Conservation (phyloP, 306 rosid genomes). For the Dryas drummondii region DNA sequence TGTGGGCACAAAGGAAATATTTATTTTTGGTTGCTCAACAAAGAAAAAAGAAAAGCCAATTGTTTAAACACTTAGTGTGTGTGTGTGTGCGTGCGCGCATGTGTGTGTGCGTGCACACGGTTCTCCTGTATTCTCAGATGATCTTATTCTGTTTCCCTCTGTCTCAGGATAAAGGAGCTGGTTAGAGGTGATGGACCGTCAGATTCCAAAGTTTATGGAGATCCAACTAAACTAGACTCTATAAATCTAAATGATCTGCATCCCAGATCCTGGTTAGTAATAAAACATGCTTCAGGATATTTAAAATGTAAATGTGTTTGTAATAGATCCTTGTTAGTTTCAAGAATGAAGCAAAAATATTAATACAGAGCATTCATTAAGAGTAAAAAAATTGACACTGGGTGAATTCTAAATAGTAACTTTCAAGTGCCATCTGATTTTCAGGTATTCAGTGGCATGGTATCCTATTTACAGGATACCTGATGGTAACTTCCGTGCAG, state of each 20-base stretch:
- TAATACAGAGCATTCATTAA: constrained; percentile 2
- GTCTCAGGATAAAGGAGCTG: constrained; percentile 67
- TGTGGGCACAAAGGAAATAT: background rate
- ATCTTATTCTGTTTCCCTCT: constrained; percentile 29
- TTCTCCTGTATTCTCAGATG: background rate
- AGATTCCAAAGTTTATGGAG: constrained; percentile 55
- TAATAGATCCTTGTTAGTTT: background rate
- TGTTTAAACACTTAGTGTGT: no score
- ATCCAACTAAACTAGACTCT: constrained; percentile 60
- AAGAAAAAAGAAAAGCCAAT: no score
- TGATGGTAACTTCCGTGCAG: constrained; percentile 68
- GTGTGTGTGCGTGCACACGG: no score
- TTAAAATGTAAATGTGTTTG: background rate
- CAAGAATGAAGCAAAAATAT: constrained; percentile 7
- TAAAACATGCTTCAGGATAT: background rate
- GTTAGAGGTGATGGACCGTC: constrained; percentile 41
- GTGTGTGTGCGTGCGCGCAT: background rate
- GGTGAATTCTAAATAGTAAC: constrained; percentile 26
- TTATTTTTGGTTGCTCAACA: background rate
- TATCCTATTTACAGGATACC: constrained; percentile 95
- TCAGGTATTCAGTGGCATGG: constrained; percentile 96
- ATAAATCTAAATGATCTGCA: constrained; percentile 63
- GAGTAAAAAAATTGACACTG: constrained; percentile 15
- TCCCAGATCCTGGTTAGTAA: constrained; percentile 72
- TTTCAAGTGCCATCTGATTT: constrained; percentile 27